phyloP scores from a whole-genome alignment of 2,329 filamentous ascomycete species.

The Penicillium hordei region DNA sequence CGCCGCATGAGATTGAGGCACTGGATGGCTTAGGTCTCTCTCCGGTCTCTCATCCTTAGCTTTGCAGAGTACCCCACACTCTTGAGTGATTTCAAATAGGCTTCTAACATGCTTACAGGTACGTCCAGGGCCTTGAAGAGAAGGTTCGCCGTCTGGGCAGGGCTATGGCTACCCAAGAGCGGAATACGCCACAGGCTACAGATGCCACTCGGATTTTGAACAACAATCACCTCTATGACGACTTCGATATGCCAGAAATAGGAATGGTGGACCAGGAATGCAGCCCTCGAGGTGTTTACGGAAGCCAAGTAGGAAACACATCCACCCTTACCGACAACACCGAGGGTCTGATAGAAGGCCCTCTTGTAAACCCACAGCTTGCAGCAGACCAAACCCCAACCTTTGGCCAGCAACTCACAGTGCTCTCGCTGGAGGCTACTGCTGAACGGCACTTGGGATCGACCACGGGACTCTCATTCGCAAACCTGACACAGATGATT shows the following conservation, averaged over 20 bases:
- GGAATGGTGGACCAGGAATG: background rate
- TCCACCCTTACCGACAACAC: background rate
- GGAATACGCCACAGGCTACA: background rate
- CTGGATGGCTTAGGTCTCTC: background rate
- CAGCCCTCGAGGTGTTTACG: background rate
- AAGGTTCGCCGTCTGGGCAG: background rate
- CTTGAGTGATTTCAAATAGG: background rate
- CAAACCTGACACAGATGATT: slow-evolving; percentile 46
- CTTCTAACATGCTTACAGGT: background rate
- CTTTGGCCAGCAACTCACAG: slow-evolving; percentile 39
- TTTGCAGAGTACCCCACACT: background rate
- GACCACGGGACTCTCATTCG: slow-evolving; percentile 48
- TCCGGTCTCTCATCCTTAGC: background rate
- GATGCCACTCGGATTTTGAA: background rate
- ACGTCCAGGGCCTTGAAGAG: background rate
- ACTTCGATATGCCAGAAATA: background rate
- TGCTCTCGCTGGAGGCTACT: slow-evolving; percentile 45
- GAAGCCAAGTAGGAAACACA: background rate
- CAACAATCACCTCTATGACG: background rate
- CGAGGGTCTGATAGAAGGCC: background rate
- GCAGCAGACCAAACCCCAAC: slow-evolving; percentile 15
- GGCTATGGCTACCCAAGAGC: background rate
- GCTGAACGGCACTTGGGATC: slow-evolving; percentile 49
- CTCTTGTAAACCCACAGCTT: background rate
- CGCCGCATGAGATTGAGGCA: background rate